Evolutionary conservation across 2,329 filamentous ascomycete genomes (phyloP), one percentile per base, ranked within the genome.

Genomic region (Ophiocordyceps robertsii): DNA sequence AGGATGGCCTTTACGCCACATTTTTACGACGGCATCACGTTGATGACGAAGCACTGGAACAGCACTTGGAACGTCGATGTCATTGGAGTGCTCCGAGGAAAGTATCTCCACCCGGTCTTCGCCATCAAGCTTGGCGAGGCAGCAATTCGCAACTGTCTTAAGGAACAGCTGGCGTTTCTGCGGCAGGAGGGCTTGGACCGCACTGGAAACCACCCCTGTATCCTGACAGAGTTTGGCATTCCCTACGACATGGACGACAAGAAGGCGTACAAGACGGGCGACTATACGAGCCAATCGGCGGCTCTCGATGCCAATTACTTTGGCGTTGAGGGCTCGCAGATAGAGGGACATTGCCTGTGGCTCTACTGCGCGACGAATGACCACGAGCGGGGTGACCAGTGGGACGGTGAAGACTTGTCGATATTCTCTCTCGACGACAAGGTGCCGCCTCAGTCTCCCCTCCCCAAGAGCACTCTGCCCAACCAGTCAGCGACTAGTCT

Each of bases 31-130:
- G 92, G 92, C 11, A 83, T 98, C 43, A 98, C 92, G 0, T 70
- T 98, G 4, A 84, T 98, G 74, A 96, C 87, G 12, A 98, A 98
- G 65, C 94, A 95, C 61, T 98, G 92, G 92, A 98, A 96, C 57
- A 83, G 89, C 33, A 80, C 83, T 14, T 98, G 92, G 84, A 98
- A 98, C 52, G 84, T 98, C 8, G 92, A 98, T 58, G 86, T 98
- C 5, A 79, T 98, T 40, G 92, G 92, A 3, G 77, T 98, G 13
- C 69, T 98, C 37, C 82, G 92, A 38, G 92, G 92, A 12, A 82
- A 82, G 49, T 98, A 98, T 56, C 70, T 84, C 50, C 84, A 82
- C 19, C 92, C 92, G 12, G 86, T 86, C 1, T 90, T 98, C 56
- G 92, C 87, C 4, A 82, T 98, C 58, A 92, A 89, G 56, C 70